phyloP scores from a whole-genome alignment of 768 basidiomycete species.

The Cantharellus anzutake region DNA sequence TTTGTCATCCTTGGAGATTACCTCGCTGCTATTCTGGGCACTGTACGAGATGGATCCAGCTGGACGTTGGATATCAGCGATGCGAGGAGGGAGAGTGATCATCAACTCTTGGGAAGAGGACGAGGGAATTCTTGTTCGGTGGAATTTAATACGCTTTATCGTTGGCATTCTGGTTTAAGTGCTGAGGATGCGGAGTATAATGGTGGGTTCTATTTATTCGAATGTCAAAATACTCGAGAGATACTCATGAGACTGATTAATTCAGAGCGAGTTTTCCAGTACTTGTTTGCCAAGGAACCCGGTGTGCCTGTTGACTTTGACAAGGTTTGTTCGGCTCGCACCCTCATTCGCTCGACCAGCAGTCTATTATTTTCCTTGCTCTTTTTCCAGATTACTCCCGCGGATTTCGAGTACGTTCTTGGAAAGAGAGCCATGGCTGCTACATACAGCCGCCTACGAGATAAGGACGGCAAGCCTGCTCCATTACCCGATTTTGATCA shows the following conservation, averaged over 20 bases:
- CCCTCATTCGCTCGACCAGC: neutral
- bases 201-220: neutral
- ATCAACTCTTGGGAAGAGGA: slow-evolving; percentile 41
- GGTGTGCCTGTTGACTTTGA: neutral
- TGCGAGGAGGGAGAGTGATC: slow-evolving; percentile 13
- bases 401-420: neutral
- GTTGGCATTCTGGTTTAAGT: slow-evolving; percentile 9
- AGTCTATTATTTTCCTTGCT: neutral
- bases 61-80: neutral
- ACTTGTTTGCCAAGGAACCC: neutral
- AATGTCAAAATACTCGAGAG: neutral
- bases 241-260: neutral
- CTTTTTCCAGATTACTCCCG: neutral
- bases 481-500: neutral
- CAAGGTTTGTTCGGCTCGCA: neutral
- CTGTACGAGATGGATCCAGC: neutral
- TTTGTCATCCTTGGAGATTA: slow-evolving; percentile 10
- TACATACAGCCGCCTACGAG: neutral
- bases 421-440: neutral
- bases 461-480: neutral
- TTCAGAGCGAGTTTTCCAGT: neutral
- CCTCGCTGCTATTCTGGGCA: slow-evolving; percentile 7
- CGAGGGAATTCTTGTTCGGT: slow-evolving; percentile 9
- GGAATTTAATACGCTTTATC: slow-evolving; percentile 10
- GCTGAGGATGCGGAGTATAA: slow-evolving; percentile 6